Evolutionary conservation across 768 basidiomycete genomes (phyloP), one percentile per base, ranked within the genome.

Genomic region (Mycena vulgaris): DNA sequence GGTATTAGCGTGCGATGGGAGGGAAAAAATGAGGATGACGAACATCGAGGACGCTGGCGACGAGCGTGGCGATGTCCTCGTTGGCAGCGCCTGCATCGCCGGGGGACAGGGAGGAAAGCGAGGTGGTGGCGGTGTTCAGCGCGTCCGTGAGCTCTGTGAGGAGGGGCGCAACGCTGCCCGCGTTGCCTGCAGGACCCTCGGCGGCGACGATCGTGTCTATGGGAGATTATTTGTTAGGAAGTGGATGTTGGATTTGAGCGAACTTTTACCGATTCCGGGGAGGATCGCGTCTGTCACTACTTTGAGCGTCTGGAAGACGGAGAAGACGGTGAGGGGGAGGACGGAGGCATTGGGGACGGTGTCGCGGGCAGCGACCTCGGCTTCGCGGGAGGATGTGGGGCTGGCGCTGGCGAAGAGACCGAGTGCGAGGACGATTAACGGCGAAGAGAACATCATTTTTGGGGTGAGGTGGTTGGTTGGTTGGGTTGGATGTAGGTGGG

Each of bases 261-360:
- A n/a, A n/a, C n/a, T n/a, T 33, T 11, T 23, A 63, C 62, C 28
- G 14, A 69, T 35, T 2, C 62, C 48, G 17, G 68, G 68, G 2
- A 30, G 21, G 33, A 67, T 33, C 31, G 57, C 66, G 17, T 35
- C 27, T 16, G 53, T 49, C 25, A 48, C 58, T 2, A 28, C n/a
- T 10, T 60, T 27, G n/a, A 69, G 68, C 10, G 30, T 63, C 27
- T 69, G 23, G 68, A 69, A 63, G 42, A 69, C 53, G 52, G 33
- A 25, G 17, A n/a, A 62, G 52, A 69, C 16, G 42, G 61, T 56
- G 61, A 63, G 61, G 13, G 68, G 68, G 2, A 51, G 35, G 61
- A 69, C 61, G 55, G 39, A 47, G 39, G 52, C 17, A 52, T 53
- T 64, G 39, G 63, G 52, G 27, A 28, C 52, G 1, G 63, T 52